A percentile compares a stretch with the other conserved stretches of the same genome.
Conservation (phyloP, 108 stramenopile genomes). For the Schizochytrium sp. region DNA sequence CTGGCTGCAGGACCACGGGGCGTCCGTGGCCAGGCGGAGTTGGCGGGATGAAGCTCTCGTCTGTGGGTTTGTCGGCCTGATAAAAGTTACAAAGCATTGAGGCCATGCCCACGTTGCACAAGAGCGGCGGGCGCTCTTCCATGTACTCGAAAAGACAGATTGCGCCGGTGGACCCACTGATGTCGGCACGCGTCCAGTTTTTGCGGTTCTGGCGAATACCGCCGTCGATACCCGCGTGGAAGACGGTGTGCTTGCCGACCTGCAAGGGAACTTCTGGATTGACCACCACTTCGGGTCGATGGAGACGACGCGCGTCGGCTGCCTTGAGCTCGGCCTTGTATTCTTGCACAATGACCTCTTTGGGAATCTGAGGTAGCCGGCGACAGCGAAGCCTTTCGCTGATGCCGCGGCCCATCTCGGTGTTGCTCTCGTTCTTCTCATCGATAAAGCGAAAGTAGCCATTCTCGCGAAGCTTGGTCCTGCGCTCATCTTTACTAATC, state of each 20-base stretch:
- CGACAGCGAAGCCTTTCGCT: background rate
- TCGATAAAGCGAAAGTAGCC: slow-evolving; percentile 12
- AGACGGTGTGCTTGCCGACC: background rate
- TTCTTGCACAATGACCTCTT: background rate
- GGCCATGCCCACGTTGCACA: slow-evolving; percentile 4
- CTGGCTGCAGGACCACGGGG: background rate
- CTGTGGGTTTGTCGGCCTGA: background rate
- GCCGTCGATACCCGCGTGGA: background rate
- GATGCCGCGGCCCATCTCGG: background rate
- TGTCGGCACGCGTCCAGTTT: background rate
- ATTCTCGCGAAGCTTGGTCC: background rate
- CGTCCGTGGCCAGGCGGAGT: background rate
- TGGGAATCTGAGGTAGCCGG: background rate
- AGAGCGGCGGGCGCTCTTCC: slow-evolving; percentile 4
- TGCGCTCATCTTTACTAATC: background rate
- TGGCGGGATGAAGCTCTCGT: background rate
- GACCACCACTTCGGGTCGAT: background rate
- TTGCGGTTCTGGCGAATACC: background rate
- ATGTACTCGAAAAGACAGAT: slow-evolving; percentile 14
- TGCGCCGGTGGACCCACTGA: background rate
- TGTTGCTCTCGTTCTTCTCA: background rate
- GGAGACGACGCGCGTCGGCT: background rate
- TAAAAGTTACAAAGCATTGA: slow-evolving; percentile 8
- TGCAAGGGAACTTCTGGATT: background rate
- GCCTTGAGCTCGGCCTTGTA: background rate